Evolutionary conservation across 2,329 filamentous ascomycete genomes (phyloP).

Genomic region (Sphaerulina vaccinii): DNA sequence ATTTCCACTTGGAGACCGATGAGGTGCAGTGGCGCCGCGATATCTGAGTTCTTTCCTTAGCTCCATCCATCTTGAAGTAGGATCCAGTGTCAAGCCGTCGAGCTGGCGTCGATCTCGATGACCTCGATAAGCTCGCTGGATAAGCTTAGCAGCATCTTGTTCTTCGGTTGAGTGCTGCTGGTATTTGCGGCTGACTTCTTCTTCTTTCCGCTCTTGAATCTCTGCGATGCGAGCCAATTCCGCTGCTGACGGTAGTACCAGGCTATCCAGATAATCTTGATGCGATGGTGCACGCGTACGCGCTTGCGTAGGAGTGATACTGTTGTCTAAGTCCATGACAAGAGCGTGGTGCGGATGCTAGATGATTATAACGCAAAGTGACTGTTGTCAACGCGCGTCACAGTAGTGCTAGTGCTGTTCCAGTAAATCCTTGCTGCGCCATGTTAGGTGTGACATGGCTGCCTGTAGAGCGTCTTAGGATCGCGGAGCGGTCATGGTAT

Average conservation of each 20-base stretch:
- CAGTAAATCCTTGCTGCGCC: no score
- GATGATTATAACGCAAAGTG: no score
- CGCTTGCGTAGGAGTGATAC: neutral
- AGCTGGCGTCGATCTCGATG: constrained; percentile 72
- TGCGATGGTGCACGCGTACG: constrained; percentile 15
- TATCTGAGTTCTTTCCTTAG: constrained; percentile 45
- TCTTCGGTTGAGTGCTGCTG: constrained; percentile 25
- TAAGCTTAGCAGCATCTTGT: constrained; percentile 33
- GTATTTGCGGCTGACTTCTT: constrained; percentile 29
- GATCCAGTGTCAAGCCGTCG: constrained; percentile 64
- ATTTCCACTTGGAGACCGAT: constrained; percentile 7
- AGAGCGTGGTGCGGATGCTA: neutral
- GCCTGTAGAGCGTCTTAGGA: no score
- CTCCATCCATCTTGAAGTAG: constrained; percentile 68
- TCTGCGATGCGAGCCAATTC: constrained; percentile 28
- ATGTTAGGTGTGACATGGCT: no score
- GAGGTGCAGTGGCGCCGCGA: constrained; percentile 28
- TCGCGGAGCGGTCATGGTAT: no score
- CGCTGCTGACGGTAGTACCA: constrained; percentile 23
- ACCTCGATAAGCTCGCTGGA: constrained; percentile 68
- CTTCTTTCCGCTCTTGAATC: constrained; percentile 29
- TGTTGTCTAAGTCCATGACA: neutral
- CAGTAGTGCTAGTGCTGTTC: no score
- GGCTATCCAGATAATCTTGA: constrained; percentile 29
- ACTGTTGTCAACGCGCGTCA: no score